Evolutionary conservation across 2,329 filamentous ascomycete species (phyloP).

Genomic region (Colletotrichum shisoi): DNA sequence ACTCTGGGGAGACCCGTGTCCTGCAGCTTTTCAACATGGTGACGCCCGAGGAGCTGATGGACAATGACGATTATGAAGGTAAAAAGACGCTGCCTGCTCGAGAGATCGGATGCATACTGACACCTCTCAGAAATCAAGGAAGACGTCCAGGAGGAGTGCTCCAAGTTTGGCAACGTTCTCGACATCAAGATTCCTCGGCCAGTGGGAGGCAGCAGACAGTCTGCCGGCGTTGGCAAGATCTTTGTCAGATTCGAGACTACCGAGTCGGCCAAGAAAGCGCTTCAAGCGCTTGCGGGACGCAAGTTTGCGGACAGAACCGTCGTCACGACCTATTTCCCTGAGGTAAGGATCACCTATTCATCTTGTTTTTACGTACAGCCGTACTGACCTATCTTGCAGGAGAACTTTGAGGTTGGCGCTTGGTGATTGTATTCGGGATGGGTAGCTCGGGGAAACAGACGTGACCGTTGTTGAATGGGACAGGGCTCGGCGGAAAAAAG

Average conservation of each 20-base stretch:
- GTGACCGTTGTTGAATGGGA: constrained; percentile 14
- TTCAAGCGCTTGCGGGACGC: constrained; percentile 88
- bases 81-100: constrained; percentile 44
- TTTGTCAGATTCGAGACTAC: constrained; percentile 89
- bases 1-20: constrained; percentile 82
- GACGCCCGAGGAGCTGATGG: constrained; percentile 90
- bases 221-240: constrained; percentile 94
- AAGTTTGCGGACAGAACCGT: constrained; percentile 98
- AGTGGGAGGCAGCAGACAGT: constrained; percentile 80
- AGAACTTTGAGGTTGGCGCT: constrained; percentile 91
- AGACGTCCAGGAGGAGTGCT: constrained; percentile 90
- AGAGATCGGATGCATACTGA: constrained; percentile 1
- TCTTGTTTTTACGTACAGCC: constrained; percentile 40
- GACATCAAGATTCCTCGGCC: constrained; percentile 95
- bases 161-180: constrained; percentile 84
- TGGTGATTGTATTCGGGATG: constrained; percentile 65
- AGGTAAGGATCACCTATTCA: constrained; percentile 62
- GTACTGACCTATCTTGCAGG: constrained; percentile 59
- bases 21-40: constrained; percentile 98
- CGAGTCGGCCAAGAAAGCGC: constrained; percentile 81
- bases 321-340: constrained; percentile 94
- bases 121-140: constrained; percentile 83
- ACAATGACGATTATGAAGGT: constrained; percentile 96
- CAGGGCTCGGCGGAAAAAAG: constrained; percentile 20
- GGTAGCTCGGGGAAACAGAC: background rate